Base-by-base conservation (phyloP, 2,329 filamentous ascomycete genomes). In the Penicillium sp. region DNA sequence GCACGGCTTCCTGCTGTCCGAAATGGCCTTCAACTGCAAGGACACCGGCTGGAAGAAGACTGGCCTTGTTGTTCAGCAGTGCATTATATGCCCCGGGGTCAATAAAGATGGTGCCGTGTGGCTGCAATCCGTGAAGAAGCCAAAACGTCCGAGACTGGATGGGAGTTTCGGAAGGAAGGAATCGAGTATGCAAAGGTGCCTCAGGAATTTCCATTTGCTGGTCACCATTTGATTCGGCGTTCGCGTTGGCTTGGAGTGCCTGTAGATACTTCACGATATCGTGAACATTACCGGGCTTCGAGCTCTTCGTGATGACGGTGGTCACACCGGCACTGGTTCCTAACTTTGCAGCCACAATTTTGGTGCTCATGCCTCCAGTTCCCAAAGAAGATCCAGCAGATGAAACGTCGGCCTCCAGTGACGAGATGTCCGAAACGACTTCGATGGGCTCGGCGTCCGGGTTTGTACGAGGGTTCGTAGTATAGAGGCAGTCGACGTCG, bases 301-400 rank as follows among this genome's bases (percentile, higher is more conserved):
- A 94, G 51, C 91, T 96, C 59, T 89, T 87, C 7, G 94, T 96
- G 67, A 99, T 97, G 67, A 99, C 84, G 3, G 94, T 97, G 1
- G 91, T 97, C 29, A 97, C 93, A 39, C 94, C 94, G 10, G 91
- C 94, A 29, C 92, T 94, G 6, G 92, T 97, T 27, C 93, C 94
- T 32, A 99, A 82, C 47, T 90, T 85, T 21, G 94, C 94, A 46
- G 94, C 94, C 21, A 95, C 87, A 62, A 99, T 96, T 77, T 99
- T 99, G 52, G 94, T 99, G 58, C 88, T 87, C 94, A 99, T 99
- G 37, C 94, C 94, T 17, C 94, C 94, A 2, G 94, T 99, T 18
- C 94, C 94, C 13, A 99, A 77, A 3, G 89, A 81, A 2, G 91
- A 97, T 3, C 94, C 94, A 18, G 91, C 89, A 24, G 88, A 90